Evolutionary conservation across 202 grass and related monocot species (phyloP).

Genomic region (Dendrocalamus latiflorus): DNA sequence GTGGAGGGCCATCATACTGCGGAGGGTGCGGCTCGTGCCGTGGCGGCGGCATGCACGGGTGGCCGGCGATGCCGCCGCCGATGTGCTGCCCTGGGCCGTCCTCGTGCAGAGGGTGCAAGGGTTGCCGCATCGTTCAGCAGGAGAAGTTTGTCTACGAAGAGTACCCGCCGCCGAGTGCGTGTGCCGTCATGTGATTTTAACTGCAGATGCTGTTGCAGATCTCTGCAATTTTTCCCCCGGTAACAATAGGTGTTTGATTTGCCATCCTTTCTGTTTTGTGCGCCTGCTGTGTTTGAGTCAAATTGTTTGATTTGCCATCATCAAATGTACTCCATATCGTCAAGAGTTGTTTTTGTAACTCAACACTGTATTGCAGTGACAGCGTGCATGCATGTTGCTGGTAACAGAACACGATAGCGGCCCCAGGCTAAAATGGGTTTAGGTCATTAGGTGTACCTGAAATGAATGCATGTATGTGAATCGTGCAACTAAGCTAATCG

Average conservation of each 20-base stretch:
- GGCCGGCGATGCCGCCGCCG: background rate
- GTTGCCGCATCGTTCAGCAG: slow-evolving; percentile 37
- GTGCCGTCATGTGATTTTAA: slow-evolving; percentile 38
- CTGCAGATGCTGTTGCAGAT: background rate
- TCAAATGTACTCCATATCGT: background rate
- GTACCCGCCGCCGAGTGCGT: slow-evolving; percentile 22
- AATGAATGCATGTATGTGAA: background rate
- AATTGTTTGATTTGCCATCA: background rate
- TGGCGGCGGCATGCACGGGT: background rate
- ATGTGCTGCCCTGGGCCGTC: slow-evolving; percentile 38
- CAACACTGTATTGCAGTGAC: background rate
- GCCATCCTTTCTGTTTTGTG: background rate
- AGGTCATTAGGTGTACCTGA: background rate
- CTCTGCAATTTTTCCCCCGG: background rate
- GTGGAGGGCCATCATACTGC: too few species aligned
- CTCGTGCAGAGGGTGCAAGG: slow-evolving; percentile 47
- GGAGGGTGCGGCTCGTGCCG: slow-evolving; percentile 32
- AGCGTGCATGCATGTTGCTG: background rate
- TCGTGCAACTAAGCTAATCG: background rate
- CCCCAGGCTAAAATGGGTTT: background rate
- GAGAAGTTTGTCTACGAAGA: slow-evolving; percentile 44
- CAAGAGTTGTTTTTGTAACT: background rate
- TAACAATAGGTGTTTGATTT: background rate
- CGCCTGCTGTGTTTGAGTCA: background rate
- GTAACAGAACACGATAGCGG: background rate